phyloP scores from a whole-genome alignment of 1,284 basidiomycete species.

The Spongiforma sp. region DNA sequence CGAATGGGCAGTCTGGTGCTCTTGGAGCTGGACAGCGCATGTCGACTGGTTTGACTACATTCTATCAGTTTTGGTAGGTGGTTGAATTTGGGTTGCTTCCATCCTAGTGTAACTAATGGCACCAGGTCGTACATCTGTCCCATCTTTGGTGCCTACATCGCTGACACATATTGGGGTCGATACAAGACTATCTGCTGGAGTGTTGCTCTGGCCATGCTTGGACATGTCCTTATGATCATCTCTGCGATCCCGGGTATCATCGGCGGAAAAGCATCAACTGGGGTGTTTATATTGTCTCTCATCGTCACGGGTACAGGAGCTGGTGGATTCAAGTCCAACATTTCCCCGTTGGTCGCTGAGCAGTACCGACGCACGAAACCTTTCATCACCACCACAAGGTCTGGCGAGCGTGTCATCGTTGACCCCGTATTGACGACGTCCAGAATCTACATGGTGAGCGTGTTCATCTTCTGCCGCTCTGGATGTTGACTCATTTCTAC shows the following conservation, averaged over 20 bases:
- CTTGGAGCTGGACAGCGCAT: constrained; percentile 68
- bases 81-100: constrained; percentile 18
- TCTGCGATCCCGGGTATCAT: constrained; percentile 77
- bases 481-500: not conserved
- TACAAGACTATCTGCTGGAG: constrained; percentile 74
- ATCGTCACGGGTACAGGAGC: constrained; percentile 74
- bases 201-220: constrained; percentile 60
- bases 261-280: constrained; percentile 59
- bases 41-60: constrained; percentile 71
- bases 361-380: constrained; percentile 66
- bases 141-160: constrained; percentile 71
- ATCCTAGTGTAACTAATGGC: constrained; percentile 22
- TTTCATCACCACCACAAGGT: constrained; percentile 57
- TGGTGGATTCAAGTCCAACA: constrained; percentile 84
- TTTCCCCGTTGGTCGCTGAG: constrained; percentile 82
- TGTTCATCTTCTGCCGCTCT: not conserved
- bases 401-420: constrained; percentile 81
- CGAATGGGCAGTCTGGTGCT: constrained; percentile 68
- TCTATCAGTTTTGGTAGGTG: constrained; percentile 63
- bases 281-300: constrained; percentile 67
- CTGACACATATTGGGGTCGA: constrained; percentile 77
- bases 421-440: constrained; percentile 78
- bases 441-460: constrained; percentile 71
- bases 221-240: constrained; percentile 78
- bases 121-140: constrained; percentile 62